phyloP scores from a whole-genome alignment of 1,284 basidiomycete genomes.

The Boletellus deceptivus region DNA sequence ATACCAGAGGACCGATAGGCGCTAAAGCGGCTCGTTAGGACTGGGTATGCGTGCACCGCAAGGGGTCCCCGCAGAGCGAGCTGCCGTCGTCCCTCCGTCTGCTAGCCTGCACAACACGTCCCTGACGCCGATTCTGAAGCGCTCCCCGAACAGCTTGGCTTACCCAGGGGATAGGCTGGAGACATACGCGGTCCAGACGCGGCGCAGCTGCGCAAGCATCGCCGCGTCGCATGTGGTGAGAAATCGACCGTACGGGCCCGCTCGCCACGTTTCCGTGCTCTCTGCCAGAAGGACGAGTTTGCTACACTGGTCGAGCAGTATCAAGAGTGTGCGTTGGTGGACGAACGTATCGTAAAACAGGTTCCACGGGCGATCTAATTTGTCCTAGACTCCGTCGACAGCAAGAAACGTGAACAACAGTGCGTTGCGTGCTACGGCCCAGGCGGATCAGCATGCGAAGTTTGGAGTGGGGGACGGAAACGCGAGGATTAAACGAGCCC shows the following conservation, averaged over 20 bases:
- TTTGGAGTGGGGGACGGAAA: background rate
- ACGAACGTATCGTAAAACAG: slow-evolving; percentile 57
- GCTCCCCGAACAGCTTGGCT: slow-evolving; percentile 18
- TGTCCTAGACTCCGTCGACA: slow-evolving; percentile 23
- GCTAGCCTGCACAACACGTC: background rate
- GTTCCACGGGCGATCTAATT: slow-evolving; percentile 42
- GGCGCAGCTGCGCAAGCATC: slow-evolving; percentile 42
- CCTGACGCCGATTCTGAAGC: slow-evolving; percentile 13
- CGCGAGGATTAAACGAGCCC: slow-evolving; percentile 2
- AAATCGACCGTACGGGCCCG: slow-evolving; percentile 39
- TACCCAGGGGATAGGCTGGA: slow-evolving; percentile 11
- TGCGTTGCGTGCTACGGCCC: slow-evolving; percentile 39
- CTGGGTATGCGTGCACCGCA: slow-evolving; percentile 11
- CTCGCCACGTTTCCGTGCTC: slow-evolving; percentile 42
- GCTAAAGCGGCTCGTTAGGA: slow-evolving; percentile 24
- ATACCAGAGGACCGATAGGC: slow-evolving; percentile 46
- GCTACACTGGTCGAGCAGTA: slow-evolving; percentile 43
- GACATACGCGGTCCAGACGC: slow-evolving; percentile 43
- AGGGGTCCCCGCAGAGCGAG: slow-evolving; percentile 43
- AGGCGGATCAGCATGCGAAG: background rate
- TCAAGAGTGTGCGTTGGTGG: slow-evolving; percentile 37
- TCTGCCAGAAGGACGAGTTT: slow-evolving; percentile 41
- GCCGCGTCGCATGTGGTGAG: slow-evolving; percentile 36
- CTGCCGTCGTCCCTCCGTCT: background rate
- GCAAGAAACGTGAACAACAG: slow-evolving; percentile 39